phyloP scores from a whole-genome alignment of 2,329 filamentous ascomycete genomes.

The Pleurostoma richardsiae region DNA sequence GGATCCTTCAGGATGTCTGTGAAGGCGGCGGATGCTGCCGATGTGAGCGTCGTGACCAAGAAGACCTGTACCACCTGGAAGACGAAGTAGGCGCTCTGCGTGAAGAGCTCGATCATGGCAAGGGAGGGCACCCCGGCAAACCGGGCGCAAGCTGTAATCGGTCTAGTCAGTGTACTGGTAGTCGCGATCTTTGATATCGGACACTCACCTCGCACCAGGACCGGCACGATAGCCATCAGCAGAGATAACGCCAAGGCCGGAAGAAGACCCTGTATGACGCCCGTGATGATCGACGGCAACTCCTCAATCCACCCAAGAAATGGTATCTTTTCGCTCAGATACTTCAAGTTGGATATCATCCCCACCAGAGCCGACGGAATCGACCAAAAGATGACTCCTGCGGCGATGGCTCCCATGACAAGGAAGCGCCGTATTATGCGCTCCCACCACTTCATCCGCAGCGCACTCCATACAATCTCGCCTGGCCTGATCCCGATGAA shows the following conservation, averaged over 20 bases:
- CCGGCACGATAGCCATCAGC: slow-evolving; percentile 77
- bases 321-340: slow-evolving; percentile 55
- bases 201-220: slow-evolving; percentile 63
- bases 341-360: slow-evolving; percentile 76
- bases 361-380: slow-evolving; percentile 74
- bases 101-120: slow-evolving; percentile 68
- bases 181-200: background rate
- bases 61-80: slow-evolving; percentile 84
- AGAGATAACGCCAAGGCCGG: slow-evolving; percentile 75
- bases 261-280: slow-evolving; percentile 77
- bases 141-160: slow-evolving; percentile 59
- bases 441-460: slow-evolving; percentile 67
- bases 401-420: slow-evolving; percentile 62
- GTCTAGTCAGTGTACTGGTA: slow-evolving; percentile 9
- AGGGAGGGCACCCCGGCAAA: slow-evolving; percentile 65
- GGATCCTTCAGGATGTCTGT: slow-evolving; percentile 56
- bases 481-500: slow-evolving; percentile 75
- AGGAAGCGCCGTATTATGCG: slow-evolving; percentile 62
- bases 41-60: slow-evolving; percentile 72
- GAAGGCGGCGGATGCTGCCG: slow-evolving; percentile 61
- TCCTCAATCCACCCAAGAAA: slow-evolving; percentile 71
- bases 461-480: slow-evolving; percentile 83
- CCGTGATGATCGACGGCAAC: slow-evolving; percentile 64
- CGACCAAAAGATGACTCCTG: slow-evolving; percentile 81
- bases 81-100: slow-evolving; percentile 75